These are phyloP conservation scores for Scheffersomyces cryptocercus DNA, from an alignment of 1,139 yeast species.

Conservation along the genomic window DNA sequence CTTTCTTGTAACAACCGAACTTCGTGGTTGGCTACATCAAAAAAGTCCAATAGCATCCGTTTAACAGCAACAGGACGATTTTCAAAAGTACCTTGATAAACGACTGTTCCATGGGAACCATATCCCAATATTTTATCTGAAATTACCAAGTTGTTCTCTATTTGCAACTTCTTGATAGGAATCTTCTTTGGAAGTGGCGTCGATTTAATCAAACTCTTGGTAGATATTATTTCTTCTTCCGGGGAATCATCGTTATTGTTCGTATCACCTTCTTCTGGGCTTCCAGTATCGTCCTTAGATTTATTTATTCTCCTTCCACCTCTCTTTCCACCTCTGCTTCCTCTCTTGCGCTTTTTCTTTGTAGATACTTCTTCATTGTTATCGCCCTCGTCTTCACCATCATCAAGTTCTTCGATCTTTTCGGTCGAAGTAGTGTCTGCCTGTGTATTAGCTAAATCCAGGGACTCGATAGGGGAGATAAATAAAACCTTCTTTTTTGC, in stretches of 20 bases:
- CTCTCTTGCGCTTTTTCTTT: constrained; percentile 66
- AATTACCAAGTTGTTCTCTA: constrained; percentile 58
- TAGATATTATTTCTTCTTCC: constrained; percentile 20
- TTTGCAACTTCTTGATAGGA: constrained; percentile 36
- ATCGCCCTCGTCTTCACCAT: constrained; percentile 4
- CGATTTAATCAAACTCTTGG: constrained; percentile 31
- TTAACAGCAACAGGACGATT: constrained; percentile 95
- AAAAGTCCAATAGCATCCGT: constrained; percentile 88
- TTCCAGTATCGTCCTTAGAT: constrained; percentile 15
- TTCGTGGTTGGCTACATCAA: constrained; percentile 95
- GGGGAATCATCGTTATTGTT: constrained; percentile 4
- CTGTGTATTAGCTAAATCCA: constrained; percentile 12
- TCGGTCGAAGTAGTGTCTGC: constrained; percentile 9
- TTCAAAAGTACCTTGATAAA: constrained; percentile 86
- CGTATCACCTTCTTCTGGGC: constrained; percentile 12
- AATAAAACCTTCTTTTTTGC: constrained; percentile 30
- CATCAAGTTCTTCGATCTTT: constrained; percentile 7
- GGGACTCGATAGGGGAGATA: constrained; percentile 23
- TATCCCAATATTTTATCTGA: constrained; percentile 81
- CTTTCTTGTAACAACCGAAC: constrained; percentile 86
- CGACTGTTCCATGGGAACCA: constrained; percentile 97
- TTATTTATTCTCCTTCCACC: constrained; percentile 53
- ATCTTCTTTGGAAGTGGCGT: constrained; percentile 13
- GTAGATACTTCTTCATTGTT: constrained; percentile 12
- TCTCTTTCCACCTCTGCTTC: constrained; percentile 77